Conservation (phyloP, 257 asterid genomes). For the Solanum appendiculatum region DNA sequence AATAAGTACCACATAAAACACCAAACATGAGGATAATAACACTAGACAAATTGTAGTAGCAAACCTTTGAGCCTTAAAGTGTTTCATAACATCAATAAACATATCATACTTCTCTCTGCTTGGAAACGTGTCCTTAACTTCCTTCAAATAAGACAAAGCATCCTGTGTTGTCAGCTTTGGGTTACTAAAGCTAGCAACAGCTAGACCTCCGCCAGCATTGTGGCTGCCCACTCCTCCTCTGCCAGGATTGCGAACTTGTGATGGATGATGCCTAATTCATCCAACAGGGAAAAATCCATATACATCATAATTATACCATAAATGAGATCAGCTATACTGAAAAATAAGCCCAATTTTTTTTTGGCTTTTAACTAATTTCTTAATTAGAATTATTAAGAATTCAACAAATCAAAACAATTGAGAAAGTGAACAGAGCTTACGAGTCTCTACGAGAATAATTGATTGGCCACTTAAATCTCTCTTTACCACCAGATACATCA, state of each 20-base stretch:
- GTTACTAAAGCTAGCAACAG: constrained; percentile 32
- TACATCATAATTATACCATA: not conserved
- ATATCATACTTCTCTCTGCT: constrained; percentile 71
- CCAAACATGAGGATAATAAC: not conserved
- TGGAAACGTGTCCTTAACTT: constrained; percentile 90
- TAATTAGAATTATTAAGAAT: too few species aligned
- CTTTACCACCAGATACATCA: constrained; percentile 43
- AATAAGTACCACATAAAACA: not conserved
- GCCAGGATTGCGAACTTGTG: not conserved
- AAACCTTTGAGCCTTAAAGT: constrained; percentile 90
- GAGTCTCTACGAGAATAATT: constrained; percentile 63
- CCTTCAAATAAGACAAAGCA: constrained; percentile 82
- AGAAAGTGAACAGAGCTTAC: constrained; percentile 35
- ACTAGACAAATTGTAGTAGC: not conserved
- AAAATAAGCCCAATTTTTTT: not conserved
- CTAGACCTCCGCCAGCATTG: constrained; percentile 13
- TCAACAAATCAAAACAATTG: not conserved
- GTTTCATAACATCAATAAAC: constrained; percentile 88
- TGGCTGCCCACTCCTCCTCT: not conserved
- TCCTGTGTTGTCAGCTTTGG: constrained; percentile 71
- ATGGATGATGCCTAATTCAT: not conserved
- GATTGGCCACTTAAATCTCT: constrained; percentile 66
- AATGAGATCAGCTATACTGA: not conserved
- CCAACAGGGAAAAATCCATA: not conserved
- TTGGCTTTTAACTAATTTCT: not conserved